Evolutionary conservation across 306 rosid genomes (phyloP).

Genomic region (Pueraria montana): DNA sequence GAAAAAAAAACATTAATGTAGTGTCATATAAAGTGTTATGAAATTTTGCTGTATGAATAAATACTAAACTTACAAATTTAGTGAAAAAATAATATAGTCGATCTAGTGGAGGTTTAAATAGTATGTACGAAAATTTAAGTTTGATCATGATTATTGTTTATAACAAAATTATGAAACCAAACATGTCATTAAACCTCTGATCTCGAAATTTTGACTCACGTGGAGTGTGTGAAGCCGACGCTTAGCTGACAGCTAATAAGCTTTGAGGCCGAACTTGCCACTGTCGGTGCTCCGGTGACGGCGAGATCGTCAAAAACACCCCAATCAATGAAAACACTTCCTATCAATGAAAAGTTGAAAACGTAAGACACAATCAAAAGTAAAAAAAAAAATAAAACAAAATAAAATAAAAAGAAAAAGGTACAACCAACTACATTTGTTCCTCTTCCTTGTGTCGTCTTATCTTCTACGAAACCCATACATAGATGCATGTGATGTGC

Average conservation of each 20-base stretch:
- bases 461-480: conserved; percentile 61
- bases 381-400: conserved; percentile 14
- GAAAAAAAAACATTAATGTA: too few species aligned
- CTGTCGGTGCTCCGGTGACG: conserved; percentile 15
- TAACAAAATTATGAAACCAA: too few species aligned
- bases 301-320: background rate
- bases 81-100: too few species aligned
- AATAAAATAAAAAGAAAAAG: background rate
- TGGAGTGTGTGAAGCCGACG: conserved; percentile 11
- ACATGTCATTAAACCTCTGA: too few species aligned
- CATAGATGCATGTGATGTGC: conserved; percentile 51
- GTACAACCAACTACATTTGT: conserved; percentile 10
- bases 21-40: too few species aligned
- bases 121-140: too few species aligned
- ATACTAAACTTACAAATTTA: too few species aligned
- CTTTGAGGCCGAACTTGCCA: conserved; percentile 7
- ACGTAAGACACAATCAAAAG: conserved; percentile 56
- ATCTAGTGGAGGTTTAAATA: too few species aligned
- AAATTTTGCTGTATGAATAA: too few species aligned
- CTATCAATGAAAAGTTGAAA: conserved; percentile 28
- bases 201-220: too few species aligned
- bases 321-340: too few species aligned
- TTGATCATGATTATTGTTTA: too few species aligned
- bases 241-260: conserved; percentile 40
- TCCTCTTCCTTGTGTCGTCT: conserved; percentile 41